Evolutionary conservation across 768 basidiomycete species (phyloP), one percentile per base, ranked within the genome.

Genomic region (Tulasnella sp.): DNA sequence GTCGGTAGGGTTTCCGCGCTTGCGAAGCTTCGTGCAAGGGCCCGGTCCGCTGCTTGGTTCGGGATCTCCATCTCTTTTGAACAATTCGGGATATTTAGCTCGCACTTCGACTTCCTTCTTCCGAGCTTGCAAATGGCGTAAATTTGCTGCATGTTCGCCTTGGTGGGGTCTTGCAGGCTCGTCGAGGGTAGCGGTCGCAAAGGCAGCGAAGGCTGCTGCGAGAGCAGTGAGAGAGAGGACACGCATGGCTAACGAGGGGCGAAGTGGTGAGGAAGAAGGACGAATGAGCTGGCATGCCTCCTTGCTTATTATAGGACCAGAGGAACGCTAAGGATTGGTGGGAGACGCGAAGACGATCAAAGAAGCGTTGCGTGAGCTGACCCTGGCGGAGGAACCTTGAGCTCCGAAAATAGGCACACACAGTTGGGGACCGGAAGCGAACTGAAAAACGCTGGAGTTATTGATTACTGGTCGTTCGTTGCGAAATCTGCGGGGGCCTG

Each of bases 41-140:
- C 18, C 27, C 4, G 31, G 9, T 62, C 1, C 18, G 34, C 14
- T 34, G n/a, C 31, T n/a, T 14, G 42, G 42, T 12, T 7, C 21
- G 12, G 21, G 4, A 36, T 68, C 62, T 18, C 62, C 4, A 36
- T 68, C 62, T 18, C 62, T 12, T 12, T 62, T 62, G 24, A 73
- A 73, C 3, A 73, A 38, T 73, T 73, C 72, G 72, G 72, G 72
- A n/a, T 73, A 73, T 18, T 73, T 73, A 18, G 72, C 72, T 18
- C 72, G 36, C 38, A 38, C 24, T 31, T 73, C 72, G n/a, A 73
- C 18, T 16, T 38, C 42, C 42, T 73, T 73, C 18, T 31, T 38
- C n/a, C 72, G n/a, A 10, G 72, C 58, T 62, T 62, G 58, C 27
- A 31, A n/a, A 3, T n/a, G 58, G 24, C 6, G 58, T 31, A 31